Evolutionary conservation across 805 yeast species (phyloP), one percentile per base, ranked within the genome.

Genomic region (Vanderwaltozyma tropicalis): DNA sequence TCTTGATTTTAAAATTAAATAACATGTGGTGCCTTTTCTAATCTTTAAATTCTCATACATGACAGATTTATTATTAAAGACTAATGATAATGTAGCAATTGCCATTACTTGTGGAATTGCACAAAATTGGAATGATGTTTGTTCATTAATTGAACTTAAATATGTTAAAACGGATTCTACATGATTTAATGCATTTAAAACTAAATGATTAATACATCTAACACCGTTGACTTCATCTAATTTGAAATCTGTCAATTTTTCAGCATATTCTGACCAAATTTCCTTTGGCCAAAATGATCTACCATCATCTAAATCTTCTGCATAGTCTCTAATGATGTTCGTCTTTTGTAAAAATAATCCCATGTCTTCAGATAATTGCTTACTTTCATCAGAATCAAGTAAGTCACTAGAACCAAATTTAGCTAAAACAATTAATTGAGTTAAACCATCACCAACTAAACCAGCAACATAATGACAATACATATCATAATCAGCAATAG

Each of bases 41-140:
- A 92, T 82, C 67, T 92, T 92, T 46, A 89, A 82, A 55, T 83
- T 78, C 30, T 62, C 58, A 31, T 78, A 71, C 54, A 89, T 73
- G 3, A 89, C 81, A 3, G 65, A 53, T 3, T 80, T 78, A 64
- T 92, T 92, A 55, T 81, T 78, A 71, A 81, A 88, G 25, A 92
- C 81, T 37, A 79, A 67, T 17, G 89, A 86, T 49, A 92, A 70
- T 1, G 97, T 86, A 13, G 98, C 96, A 59, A 92, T 82, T 27
- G 97, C 96, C 98, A 92, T 92, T 15, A 89, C 96, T 65, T 92
- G 99, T 15, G 99, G 99, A 55, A 92, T 92, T 11, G 96, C 85
- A 66, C 96, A 88, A 67, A 92, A 92, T 50, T 78, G 81, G 68
- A 86, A 92, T 35, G 80, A 64, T 1, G 95, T 76, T 42, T 80